Evolutionary conservation across 495 filamentous ascomycete species (phyloP), one percentile per base, ranked within the genome.

Genomic region (Tuber aestivum): DNA sequence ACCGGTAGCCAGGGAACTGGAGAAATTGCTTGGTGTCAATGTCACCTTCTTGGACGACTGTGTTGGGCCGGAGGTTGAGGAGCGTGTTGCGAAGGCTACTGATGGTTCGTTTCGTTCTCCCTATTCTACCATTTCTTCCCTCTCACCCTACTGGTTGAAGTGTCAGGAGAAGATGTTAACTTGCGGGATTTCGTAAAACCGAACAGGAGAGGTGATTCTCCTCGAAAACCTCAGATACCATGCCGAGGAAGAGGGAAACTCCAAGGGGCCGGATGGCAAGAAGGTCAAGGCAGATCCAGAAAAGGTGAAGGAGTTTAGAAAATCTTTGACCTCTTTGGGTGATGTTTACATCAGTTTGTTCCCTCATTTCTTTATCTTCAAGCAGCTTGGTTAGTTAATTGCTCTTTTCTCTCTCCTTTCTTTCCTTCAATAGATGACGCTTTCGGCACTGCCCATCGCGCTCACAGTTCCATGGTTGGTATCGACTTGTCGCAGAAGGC

Each of bases 171-270:
- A 27, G 56, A 65, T 65, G 27, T 35, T 65, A 35, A 12, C 18
- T 9, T 69, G 16, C 21, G 18, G 44, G 56, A 10, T 37, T 41
- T 79, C 56, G 78, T 75, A 37, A 72, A 61, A 44, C 70, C 38
- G 9, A 45, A 45, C 41, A 83, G 81, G 96, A 80, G 90, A 93
- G 77, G 90, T 99, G 37, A 88, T 99, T 68, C 89, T 99, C 35
- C 87, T 99, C 40, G 95, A 99, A 89, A 99, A 99, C 87, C 87
- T 99, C 83, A 92, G 95, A 70, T 99, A 98, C 89, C 95, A 99
- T 85, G 87, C 92, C 70, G 95, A 97, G 87, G 95, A 99, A 86
- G 95, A 99, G 86, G 95, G 95, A 76, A 96, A 92, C 87, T 92
- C 86, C 79, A 95, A 95, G 87, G 94, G 97, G 83, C 90, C 87